Conservation (phyloP, 2,329 filamentous ascomycete species). For the Fusarium sulawesiense region DNA sequence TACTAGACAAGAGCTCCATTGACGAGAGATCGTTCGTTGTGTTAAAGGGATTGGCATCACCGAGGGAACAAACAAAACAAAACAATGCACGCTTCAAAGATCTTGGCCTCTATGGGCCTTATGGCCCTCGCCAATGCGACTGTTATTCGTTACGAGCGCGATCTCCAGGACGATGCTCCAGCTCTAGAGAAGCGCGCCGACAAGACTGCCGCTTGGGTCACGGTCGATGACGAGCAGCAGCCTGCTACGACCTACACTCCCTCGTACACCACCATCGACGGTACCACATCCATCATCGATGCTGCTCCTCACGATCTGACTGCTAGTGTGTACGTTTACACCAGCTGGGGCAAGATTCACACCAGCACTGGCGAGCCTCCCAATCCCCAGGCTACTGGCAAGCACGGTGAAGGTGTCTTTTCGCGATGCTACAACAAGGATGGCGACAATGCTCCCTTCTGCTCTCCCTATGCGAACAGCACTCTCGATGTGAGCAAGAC, state of each 20-base stretch:
- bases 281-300: conserved; percentile 54
- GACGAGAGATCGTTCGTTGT: conserved; percentile 6
- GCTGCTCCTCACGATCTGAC: conserved; percentile 61
- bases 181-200: conserved; percentile 45
- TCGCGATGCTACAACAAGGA: conserved; percentile 61
- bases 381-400: conserved; percentile 56
- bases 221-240: conserved; percentile 59
- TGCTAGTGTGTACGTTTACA: conserved; percentile 55
- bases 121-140: conserved; percentile 44
- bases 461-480: conserved; percentile 58
- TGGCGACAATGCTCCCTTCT: conserved; percentile 63
- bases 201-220: conserved; percentile 63
- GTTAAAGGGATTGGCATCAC: conserved; percentile 6
- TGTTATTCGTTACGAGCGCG: conserved; percentile 37
- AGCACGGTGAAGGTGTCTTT: conserved; percentile 61
- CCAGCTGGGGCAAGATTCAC: conserved; percentile 51
- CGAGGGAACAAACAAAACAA: conserved; percentile 11
- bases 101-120: conserved; percentile 49
- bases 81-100: conserved; percentile 49
- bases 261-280: conserved; percentile 58
- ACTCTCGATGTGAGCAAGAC: conserved; percentile 58
- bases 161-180: conserved; percentile 17
- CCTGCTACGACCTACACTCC: conserved; percentile 62
- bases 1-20: conserved; percentile 14
- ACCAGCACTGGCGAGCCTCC: conserved; percentile 59